Conservation (phyloP, 768 basidiomycete species). For the Baorangia bicolor region DNA sequence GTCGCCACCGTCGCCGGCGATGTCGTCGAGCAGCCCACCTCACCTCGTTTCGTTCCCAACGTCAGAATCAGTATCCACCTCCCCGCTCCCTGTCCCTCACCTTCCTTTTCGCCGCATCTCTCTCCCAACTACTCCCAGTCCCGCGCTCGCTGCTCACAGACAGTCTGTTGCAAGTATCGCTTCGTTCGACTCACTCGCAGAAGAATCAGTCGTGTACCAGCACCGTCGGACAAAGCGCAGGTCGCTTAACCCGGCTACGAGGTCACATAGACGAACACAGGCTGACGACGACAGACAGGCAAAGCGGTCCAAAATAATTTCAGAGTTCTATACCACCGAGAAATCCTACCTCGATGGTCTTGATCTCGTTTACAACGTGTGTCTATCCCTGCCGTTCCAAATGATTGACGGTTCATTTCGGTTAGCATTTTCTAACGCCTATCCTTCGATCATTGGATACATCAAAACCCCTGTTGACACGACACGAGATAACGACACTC, state of each 20-base stretch:
- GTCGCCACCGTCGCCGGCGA: conserved; percentile 15
- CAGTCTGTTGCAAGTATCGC: conserved; percentile 69
- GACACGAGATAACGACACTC: conserved; percentile 64
- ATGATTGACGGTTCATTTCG: background rate
- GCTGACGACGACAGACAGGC: conserved; percentile 47
- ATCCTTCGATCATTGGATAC: conserved; percentile 75
- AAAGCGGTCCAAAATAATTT: conserved; percentile 69
- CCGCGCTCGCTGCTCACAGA: conserved; percentile 42
- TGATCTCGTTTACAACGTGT: conserved; percentile 77
- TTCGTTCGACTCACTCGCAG: conserved; percentile 71
- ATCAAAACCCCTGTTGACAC: conserved; percentile 63
- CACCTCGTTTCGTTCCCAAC: conserved; percentile 34
- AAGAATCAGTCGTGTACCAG: conserved; percentile 36
- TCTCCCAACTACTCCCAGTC: conserved; percentile 50
- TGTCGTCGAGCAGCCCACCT: conserved; percentile 16
- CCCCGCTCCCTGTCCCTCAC: conserved; percentile 43
- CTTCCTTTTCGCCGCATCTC: conserved; percentile 66
- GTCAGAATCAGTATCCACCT: conserved; percentile 23
- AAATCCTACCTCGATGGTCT: conserved; percentile 78
- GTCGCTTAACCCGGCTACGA: conserved; percentile 29
- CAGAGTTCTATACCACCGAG: conserved; percentile 82
- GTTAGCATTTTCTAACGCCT: conserved; percentile 80
- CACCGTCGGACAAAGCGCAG: conserved; percentile 37
- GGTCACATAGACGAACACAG: conserved; percentile 35
- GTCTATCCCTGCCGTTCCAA: conserved; percentile 24